Conservation (phyloP, 2,329 filamentous ascomycete genomes). For the Trichoderma sp. region DNA sequence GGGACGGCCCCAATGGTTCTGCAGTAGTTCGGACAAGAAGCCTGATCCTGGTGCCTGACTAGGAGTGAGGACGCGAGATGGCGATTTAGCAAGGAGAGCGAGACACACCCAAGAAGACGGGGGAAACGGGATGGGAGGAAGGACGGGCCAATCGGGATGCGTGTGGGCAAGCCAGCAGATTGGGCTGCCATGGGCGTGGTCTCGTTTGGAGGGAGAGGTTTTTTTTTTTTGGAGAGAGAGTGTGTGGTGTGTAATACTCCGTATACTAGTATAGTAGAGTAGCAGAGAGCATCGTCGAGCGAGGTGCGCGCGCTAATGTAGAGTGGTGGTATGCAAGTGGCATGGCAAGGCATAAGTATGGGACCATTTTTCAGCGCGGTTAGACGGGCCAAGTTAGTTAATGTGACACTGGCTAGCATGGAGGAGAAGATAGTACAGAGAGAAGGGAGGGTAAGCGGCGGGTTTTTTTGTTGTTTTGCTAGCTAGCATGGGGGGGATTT, state of each 20-base stretch:
- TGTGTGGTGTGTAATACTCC: not conserved
- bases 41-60: conserved; percentile 10
- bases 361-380: not conserved
- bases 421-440: too few species aligned
- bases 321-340: not conserved
- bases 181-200: not conserved
- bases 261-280: too few species aligned
- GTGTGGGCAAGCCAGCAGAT: not conserved
- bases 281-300: too few species aligned
- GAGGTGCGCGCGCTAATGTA: conserved; percentile 2
- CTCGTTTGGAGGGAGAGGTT: not conserved
- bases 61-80: not conserved
- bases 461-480: too few species aligned
- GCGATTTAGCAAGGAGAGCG: not conserved
- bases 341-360: not conserved
- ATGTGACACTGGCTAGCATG: not conserved
- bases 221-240: not conserved
- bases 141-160: not conserved
- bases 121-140: not conserved
- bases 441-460: not conserved
- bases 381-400: not conserved
- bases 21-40: conserved; percentile 1
- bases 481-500: not conserved
- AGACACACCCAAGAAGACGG: not conserved
- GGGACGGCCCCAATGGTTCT: not conserved